Evolutionary conservation across 208 protist species (phyloP).

Genomic region (Leishmania arabica): DNA sequence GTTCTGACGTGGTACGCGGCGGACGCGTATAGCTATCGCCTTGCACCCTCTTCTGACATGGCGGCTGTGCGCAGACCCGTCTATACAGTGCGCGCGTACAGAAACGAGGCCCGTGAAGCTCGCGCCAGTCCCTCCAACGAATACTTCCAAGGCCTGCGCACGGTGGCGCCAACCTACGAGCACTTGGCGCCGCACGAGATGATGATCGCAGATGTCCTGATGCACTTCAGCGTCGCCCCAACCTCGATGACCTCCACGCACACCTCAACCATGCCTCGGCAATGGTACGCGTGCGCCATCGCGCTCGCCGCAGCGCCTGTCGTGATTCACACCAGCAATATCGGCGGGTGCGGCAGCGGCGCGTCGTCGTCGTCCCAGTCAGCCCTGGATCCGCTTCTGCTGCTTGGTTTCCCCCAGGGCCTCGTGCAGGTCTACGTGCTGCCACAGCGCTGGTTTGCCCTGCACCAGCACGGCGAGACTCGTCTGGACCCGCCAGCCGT

Average conservation of each 20-base stretch:
- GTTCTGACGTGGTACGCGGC: slow-evolving; percentile 15
- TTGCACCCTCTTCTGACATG: slow-evolving; percentile 13
- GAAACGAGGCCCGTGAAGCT: slow-evolving; percentile 74
- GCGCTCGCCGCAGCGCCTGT: slow-evolving; percentile 42
- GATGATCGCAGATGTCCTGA: slow-evolving; percentile 60
- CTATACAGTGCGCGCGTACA: slow-evolving; percentile 86
- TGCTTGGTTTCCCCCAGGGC: slow-evolving; percentile 80
- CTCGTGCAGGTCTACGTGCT: slow-evolving; percentile 74
- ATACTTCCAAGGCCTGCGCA: slow-evolving; percentile 79
- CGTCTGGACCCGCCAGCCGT: slow-evolving; percentile 61
- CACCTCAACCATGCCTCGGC: slow-evolving; percentile 5
- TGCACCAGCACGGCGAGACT: slow-evolving; percentile 36
- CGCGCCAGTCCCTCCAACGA: slow-evolving; percentile 73
- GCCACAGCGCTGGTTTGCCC: slow-evolving; percentile 63
- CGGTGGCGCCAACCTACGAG: slow-evolving; percentile 81
- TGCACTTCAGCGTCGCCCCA: slow-evolving; percentile 48
- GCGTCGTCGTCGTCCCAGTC: slow-evolving; percentile 6
- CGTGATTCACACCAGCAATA: background rate
- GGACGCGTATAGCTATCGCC: slow-evolving; percentile 15
- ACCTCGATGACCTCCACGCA: background rate
- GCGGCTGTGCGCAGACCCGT: slow-evolving; percentile 59
- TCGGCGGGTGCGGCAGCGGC: background rate
- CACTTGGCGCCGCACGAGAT: slow-evolving; percentile 62
- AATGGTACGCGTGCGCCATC: slow-evolving; percentile 72
- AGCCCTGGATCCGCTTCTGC: slow-evolving; percentile 38